Evolutionary conservation across 2,329 filamentous ascomycete genomes (phyloP).

Genomic region (Aspergillus uvarum): DNA sequence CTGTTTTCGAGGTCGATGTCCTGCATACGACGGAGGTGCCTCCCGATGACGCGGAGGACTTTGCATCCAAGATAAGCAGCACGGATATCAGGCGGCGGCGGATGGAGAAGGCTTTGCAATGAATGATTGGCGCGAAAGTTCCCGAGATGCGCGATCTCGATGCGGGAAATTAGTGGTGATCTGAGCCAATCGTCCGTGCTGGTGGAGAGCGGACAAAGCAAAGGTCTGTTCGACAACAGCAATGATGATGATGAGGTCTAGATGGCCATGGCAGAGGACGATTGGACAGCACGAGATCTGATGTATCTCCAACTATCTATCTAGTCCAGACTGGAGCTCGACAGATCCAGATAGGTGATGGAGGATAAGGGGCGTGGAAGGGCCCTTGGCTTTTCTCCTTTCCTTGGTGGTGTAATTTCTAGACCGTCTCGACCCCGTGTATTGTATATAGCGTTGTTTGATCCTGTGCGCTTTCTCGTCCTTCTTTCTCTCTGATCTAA

Average conservation of each 20-base stretch:
- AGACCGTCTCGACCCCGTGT: neutral
- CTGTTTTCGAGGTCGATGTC: conserved; percentile 87
- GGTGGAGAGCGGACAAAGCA: too few species aligned
- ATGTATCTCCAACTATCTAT: neutral
- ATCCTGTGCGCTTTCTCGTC: neutral
- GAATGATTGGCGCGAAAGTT: conserved; percentile 17
- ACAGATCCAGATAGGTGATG: neutral
- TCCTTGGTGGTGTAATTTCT: conserved; percentile 2
- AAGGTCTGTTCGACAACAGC: neutral
- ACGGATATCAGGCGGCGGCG: conserved; percentile 70
- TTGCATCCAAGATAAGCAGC: conserved; percentile 85
- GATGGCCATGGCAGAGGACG: neutral
- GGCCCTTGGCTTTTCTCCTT: neutral
- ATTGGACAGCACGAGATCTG: neutral
- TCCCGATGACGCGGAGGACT: conserved; percentile 56
- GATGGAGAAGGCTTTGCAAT: conserved; percentile 37
- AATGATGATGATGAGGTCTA: neutral
- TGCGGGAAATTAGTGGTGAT: neutral
- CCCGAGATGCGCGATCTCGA: neutral
- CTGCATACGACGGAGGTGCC: conserved; percentile 65
- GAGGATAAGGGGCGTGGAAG: neutral
- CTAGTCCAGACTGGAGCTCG: neutral
- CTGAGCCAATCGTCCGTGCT: neutral
- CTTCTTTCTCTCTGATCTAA: neutral
- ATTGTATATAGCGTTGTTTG: neutral